Conservation (phyloP, 768 basidiomycete genomes). For the Macrolepiota albuminosa region DNA sequence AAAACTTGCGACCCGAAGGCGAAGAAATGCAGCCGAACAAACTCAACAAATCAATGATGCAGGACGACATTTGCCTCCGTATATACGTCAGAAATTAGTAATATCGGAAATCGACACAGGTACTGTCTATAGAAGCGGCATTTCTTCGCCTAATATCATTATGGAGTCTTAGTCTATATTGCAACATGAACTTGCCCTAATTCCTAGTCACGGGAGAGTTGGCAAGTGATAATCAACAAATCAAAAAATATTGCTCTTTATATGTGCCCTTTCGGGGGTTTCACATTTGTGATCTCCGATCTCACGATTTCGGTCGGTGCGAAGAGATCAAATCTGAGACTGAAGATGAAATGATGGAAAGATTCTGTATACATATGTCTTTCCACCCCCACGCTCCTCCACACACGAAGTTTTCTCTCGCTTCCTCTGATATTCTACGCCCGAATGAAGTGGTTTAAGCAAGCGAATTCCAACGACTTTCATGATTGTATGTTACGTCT, state of each 20-base stretch:
- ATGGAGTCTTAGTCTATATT: not conserved
- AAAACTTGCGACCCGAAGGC: too few species aligned
- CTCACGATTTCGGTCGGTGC: not conserved
- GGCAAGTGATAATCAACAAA: not conserved
- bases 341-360: not conserved
- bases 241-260: too few species aligned
- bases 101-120: not conserved
- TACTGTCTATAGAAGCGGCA: not conserved
- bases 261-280: too few species aligned
- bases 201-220: not conserved
- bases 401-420: not conserved
- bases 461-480: not conserved
- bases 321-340: not conserved
- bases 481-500: not conserved
- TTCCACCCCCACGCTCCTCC: not conserved
- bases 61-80: not conserved
- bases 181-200: not conserved
- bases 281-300: not conserved
- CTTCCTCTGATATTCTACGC: not conserved
- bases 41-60: not conserved
- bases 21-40: not conserved
- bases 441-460: conserved; percentile 6
- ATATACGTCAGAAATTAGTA: not conserved
- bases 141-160: not conserved
- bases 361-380: not conserved